phyloP scores from a whole-genome alignment of 2,329 filamentous ascomycete genomes.

The Cladosporium sp. region DNA sequence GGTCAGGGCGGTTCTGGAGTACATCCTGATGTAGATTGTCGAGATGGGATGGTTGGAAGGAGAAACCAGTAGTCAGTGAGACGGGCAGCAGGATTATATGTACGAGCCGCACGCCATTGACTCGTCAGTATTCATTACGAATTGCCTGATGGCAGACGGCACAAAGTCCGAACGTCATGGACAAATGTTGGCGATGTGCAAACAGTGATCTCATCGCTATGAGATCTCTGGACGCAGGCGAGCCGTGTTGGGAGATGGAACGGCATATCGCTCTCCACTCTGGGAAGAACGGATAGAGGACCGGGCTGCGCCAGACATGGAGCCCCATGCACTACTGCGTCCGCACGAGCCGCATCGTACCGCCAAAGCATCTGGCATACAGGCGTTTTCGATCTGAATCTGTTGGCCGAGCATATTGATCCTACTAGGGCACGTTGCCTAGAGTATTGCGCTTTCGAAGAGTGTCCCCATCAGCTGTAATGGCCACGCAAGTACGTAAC shows the following conservation, averaged over 20 bases:
- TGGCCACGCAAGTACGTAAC: not conserved
- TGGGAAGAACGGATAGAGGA: not conserved
- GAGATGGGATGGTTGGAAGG: conserved; percentile 2
- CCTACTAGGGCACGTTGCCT: not conserved
- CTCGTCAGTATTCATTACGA: not conserved
- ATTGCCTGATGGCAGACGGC: conserved; percentile 9
- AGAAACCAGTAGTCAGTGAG: not conserved
- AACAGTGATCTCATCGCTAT: conserved; percentile 18
- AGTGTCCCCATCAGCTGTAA: not conserved
- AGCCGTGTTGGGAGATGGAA: conserved; percentile 14
- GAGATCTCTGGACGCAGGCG: conserved; percentile 3
- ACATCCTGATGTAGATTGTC: conserved; percentile 38
- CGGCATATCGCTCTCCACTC: not conserved
- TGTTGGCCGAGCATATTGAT: conserved; percentile 1
- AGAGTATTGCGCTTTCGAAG: not conserved
- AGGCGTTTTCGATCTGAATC: not conserved
- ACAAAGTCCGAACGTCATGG: conserved; percentile 16
- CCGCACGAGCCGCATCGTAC: conserved; percentile 9
- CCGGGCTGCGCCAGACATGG: not conserved
- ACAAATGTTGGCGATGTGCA: conserved; percentile 16
- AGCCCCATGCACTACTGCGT: conserved; percentile 12
- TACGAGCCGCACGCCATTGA: not conserved
- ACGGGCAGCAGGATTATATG: conserved; percentile 7
- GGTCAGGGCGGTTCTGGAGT: conserved; percentile 37
- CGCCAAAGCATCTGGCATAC: not conserved